Evolutionary conservation across 345 rosid species (phyloP).

Genomic region (Fremontodendron californicum): DNA sequence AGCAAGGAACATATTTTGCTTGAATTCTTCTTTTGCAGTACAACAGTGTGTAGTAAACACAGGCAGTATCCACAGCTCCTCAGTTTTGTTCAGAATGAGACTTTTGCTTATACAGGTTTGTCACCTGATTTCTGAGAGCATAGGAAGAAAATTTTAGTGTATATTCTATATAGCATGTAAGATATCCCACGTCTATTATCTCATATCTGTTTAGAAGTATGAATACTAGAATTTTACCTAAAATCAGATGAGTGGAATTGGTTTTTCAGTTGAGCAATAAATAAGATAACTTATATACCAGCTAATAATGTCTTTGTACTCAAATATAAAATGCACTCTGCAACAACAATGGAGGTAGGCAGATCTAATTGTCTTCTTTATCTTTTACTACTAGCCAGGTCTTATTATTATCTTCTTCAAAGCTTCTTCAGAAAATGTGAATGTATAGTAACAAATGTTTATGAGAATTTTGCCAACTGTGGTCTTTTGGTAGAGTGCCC

Average conservation of each 20-base stretch:
- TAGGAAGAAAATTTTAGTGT: background rate
- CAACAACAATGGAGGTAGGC: too few species aligned
- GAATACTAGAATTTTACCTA: background rate
- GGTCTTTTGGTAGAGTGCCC: too few species aligned
- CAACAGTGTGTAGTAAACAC: too few species aligned
- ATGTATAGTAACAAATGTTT: too few species aligned
- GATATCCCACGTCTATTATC: background rate
- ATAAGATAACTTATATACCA: background rate
- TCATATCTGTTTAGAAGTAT: background rate
- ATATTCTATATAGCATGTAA: background rate
- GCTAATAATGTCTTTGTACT: too few species aligned
- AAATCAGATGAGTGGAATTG: background rate
- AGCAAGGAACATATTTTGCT: background rate
- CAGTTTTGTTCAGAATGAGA: background rate
- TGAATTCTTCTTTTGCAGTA: conserved; percentile 1
- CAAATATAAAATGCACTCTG: too few species aligned
- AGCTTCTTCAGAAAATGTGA: too few species aligned
- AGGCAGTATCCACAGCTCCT: too few species aligned
- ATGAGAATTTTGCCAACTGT: too few species aligned
- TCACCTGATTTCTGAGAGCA: background rate
- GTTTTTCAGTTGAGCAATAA: background rate
- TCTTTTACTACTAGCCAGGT: too few species aligned
- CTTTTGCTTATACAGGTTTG: conserved; percentile 5
- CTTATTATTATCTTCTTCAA: too few species aligned
- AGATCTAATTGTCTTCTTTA: too few species aligned